Evolutionary conservation across 306 rosid genomes (phyloP).

Genomic region (Ziziphus jujuba): DNA sequence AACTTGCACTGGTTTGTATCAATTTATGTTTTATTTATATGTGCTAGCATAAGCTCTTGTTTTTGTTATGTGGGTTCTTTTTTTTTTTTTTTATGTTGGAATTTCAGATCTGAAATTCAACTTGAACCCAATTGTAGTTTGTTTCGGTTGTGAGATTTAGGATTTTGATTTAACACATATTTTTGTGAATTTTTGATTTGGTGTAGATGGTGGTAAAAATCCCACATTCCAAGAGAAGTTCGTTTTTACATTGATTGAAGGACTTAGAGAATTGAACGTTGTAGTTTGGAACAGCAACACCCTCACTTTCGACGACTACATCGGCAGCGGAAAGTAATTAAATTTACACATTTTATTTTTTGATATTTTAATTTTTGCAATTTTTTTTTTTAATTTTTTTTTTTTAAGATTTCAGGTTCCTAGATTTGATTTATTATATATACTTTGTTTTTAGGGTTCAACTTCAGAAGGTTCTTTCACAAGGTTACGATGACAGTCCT

Average conservation of each 20-base stretch:
- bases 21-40: too few species aligned
- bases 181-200: conserved; percentile 4
- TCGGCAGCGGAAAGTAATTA: conserved; percentile 75
- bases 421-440: conserved; percentile 21
- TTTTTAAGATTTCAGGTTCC: background rate
- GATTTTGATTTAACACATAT: too few species aligned
- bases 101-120: conserved; percentile 18
- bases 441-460: conserved; percentile 45
- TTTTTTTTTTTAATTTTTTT: conserved; percentile 6
- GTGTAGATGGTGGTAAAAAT: conserved; percentile 67
- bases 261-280: conserved; percentile 68
- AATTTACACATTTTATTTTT: too few species aligned
- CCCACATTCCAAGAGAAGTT: conserved; percentile 84
- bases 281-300: conserved; percentile 89
- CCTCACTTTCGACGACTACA: conserved; percentile 66
- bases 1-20: conserved; percentile 65
- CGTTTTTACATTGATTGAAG: conserved; percentile 64
- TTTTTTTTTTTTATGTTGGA: background rate
- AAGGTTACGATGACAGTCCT: conserved; percentile 71
- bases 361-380: background rate
- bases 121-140: conserved; percentile 4
- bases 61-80: background rate
- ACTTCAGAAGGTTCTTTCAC: conserved; percentile 70
- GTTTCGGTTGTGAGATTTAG: background rate
- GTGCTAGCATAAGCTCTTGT: background rate